Percentiles rank a stretch among this genome's conserved stretches.
These are phyloP conservation scores for Biscutella laevigata DNA, from an alignment of 441 rosid species.

Conservation along the genomic window DNA sequence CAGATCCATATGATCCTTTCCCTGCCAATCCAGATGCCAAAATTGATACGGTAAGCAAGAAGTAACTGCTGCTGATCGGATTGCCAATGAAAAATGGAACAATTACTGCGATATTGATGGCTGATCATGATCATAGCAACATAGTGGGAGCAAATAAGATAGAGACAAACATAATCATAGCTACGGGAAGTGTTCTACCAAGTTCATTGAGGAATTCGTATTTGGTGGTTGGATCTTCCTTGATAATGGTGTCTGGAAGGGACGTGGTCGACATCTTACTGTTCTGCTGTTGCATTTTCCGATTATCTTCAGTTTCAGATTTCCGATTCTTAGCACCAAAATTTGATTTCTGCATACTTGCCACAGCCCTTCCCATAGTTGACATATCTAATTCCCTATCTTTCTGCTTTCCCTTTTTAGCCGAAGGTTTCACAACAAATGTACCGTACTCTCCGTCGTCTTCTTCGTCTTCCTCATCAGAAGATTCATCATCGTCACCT, in stretches of 20 bases:
- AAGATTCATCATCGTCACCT: conserved; percentile 25
- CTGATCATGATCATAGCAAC: background rate
- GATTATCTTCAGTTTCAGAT: conserved; percentile 32
- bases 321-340: conserved; percentile 56
- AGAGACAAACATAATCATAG: background rate
- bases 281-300: conserved; percentile 33
- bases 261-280: conserved; percentile 73
- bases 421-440: conserved; percentile 51
- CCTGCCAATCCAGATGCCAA: conserved; percentile 45
- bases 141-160: background rate
- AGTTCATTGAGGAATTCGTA: conserved; percentile 93
- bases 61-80: too few species aligned
- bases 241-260: conserved; percentile 72
- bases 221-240: conserved; percentile 84
- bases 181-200: conserved; percentile 36
- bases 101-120: background rate
- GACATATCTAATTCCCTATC: conserved; percentile 35
- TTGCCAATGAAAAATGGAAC: background rate
- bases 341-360: conserved; percentile 54
- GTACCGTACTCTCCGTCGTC: conserved; percentile 55
- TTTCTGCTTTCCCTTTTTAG: conserved; percentile 30
- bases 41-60: background rate
- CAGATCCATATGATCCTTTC: conserved; percentile 97
- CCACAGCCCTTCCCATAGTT: conserved; percentile 85
- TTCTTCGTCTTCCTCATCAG: conserved; percentile 40